Evolutionary conservation across 257 asterid species (phyloP).

Genomic region (Thymus mandschuricus): DNA sequence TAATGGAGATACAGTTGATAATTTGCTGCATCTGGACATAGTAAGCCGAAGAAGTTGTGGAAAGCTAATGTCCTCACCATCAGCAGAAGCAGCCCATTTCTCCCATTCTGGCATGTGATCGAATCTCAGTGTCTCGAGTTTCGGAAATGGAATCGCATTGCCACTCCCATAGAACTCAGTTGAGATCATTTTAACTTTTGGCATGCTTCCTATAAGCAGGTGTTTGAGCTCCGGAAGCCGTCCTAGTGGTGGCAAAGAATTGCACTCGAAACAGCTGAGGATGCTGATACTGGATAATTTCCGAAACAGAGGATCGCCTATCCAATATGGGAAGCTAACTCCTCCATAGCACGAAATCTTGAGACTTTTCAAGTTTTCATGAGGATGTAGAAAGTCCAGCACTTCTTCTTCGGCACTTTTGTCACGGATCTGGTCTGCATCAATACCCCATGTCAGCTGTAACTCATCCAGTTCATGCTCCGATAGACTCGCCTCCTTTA

Average conservation of each 20-base stretch:
- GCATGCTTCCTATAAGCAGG: constrained; percentile 56
- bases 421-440: constrained; percentile 32
- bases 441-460: constrained; percentile 59
- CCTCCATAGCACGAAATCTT: constrained; percentile 57
- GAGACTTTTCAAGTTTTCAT: constrained; percentile 50
- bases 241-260: constrained; percentile 63
- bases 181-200: constrained; percentile 51
- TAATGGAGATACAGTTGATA: constrained; percentile 49
- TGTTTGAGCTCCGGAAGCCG: constrained; percentile 59
- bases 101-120: constrained; percentile 68
- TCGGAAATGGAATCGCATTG: constrained; percentile 45
- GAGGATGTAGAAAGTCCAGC: constrained; percentile 56
- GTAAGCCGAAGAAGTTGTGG: constrained; percentile 59
- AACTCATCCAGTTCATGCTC: constrained; percentile 51
- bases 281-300: constrained; percentile 50
- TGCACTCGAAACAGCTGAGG: constrained; percentile 47
- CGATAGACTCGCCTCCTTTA: constrained; percentile 52
- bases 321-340: constrained; percentile 55
- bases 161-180: constrained; percentile 52
- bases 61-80: constrained; percentile 40
- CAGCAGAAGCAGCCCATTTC: constrained; percentile 50
- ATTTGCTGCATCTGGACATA: constrained; percentile 55
- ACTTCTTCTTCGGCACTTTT: constrained; percentile 46
- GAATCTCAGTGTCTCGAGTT: constrained; percentile 60
- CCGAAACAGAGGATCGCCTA: constrained; percentile 53